Base-by-base conservation (phyloP, 2,329 filamentous ascomycete genomes). In the Leptographium galeiforme region DNA sequence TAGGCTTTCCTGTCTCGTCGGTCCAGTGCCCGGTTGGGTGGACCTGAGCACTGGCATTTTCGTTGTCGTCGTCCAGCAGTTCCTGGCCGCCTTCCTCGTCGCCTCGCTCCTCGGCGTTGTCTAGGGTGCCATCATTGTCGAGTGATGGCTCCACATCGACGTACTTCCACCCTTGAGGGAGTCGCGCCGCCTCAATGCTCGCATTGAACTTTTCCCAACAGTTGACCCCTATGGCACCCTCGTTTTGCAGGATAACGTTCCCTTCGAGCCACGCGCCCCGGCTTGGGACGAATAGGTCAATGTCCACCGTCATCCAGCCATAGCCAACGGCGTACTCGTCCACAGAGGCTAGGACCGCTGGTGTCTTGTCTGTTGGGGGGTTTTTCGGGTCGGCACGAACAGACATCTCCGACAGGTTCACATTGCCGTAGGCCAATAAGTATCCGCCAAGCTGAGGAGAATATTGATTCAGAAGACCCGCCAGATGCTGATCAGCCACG, bases 191-290 rank as follows among this genome's bases (percentile, higher is more conserved):
- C 61, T 91, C 85, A 56, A 98, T 87, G 45, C 85, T 88, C 1
- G 91, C 87, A 60, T 93, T 95, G 75, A 97, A 97, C 59, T 89
- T 81, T 66, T 91, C 91, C 70, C 89, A 90, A 66, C 89, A 93
- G 12, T 94, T 81, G 3, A 96, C 78, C 19, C 91, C 90, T 8
- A 98, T 76, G 63, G 96, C 89, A 8, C 88, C 89, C 61, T 93
- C 87, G 48, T 85, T 91, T 64, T 95, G 88, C 34, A 96, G 74
- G 62, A 91, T 93, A 53, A 96, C 78, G 60, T 77, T 83, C 12
- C 89, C 93, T 59, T 90, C 84, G 63, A 97, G 77, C 68, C 78
- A 81, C 10, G 82, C 80, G 39, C 87, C 87, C 47, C 79, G 78
- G 52, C 76, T 73, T 0, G 93, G 91, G 36, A 85, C 78, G 65